Conservation (phyloP, 345 rosid species). For the Euphorbia pulcherrima region DNA sequence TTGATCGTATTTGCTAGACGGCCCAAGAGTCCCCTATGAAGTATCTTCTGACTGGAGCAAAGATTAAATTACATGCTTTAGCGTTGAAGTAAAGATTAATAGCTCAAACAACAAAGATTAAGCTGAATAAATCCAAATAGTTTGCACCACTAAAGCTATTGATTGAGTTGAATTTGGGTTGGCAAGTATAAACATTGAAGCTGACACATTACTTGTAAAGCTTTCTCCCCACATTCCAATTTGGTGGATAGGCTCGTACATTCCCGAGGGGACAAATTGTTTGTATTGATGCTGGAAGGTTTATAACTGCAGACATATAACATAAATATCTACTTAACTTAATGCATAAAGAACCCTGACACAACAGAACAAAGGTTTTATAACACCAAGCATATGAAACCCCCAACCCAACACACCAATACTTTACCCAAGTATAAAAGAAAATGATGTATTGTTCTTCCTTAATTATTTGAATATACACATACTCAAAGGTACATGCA, state of each 20-base stretch:
- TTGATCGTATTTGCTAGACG: conserved; percentile 65
- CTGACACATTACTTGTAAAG: conserved; percentile 44
- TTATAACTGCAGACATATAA: conserved; percentile 16
- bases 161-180: conserved; percentile 20
- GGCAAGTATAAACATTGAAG: conserved; percentile 33
- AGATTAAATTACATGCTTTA: conserved; percentile 23
- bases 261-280: conserved; percentile 64
- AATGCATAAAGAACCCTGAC: conserved; percentile 3
- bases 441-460: not conserved
- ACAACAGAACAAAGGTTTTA: not conserved
- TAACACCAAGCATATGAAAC: not conserved
- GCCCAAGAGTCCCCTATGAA: conserved; percentile 57
- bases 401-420: not conserved
- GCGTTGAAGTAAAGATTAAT: conserved; percentile 9
- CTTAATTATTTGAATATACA: not conserved
- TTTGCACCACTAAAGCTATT: conserved; percentile 48
- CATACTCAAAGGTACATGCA: not conserved
- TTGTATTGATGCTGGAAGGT: conserved; percentile 26
- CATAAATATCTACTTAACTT: no score
- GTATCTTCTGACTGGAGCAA: conserved; percentile 81
- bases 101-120: conserved; percentile 1
- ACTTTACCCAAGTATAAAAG: conserved; percentile 1
- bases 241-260: conserved; percentile 69
- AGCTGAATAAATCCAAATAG: conserved; percentile 11
- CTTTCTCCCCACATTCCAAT: conserved; percentile 81